Evolutionary conservation across 495 filamentous ascomycete species (phyloP).

Genomic region (Evernia prunastri): DNA sequence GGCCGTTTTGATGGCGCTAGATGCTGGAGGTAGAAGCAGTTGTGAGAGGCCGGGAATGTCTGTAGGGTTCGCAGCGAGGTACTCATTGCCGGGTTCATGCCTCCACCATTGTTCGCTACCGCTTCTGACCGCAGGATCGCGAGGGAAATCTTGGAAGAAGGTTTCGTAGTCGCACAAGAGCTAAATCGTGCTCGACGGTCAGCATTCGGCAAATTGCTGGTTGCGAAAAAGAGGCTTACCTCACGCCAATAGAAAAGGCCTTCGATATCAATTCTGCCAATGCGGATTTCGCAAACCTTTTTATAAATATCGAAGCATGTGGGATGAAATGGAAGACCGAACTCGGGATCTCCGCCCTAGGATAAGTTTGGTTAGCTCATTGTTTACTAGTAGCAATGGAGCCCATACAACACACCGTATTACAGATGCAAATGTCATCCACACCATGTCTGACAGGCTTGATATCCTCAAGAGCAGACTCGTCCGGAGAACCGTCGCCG

Average conservation of each 20-base stretch:
- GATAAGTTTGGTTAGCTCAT: neutral
- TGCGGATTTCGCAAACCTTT: neutral
- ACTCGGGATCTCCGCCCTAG: neutral
- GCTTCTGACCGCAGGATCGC: neutral
- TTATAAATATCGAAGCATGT: slow-evolving; percentile 9
- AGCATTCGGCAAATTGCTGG: neutral
- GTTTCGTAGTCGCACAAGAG: neutral
- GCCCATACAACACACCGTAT: neutral
- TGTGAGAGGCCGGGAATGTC: neutral
- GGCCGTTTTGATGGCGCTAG: neutral
- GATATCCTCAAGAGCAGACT: neutral
- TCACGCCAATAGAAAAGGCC: neutral
- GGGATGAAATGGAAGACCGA: slow-evolving; percentile 3
- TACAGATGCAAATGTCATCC: neutral
- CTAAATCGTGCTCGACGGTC: neutral
- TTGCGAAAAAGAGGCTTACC: neutral
- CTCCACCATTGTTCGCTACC: neutral
- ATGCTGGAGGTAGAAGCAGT: neutral
- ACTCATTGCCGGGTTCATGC: neutral
- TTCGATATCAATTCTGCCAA: neutral
- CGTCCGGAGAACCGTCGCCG: slow-evolving; percentile 1
- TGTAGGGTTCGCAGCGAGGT: slow-evolving; percentile 8
- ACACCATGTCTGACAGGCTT: neutral
- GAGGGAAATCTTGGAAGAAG: neutral
- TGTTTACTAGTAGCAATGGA: neutral